Percentiles rank a stretch among this genome's conserved stretches.
Evolutionary conservation across 1,284 basidiomycete genomes (phyloP).

Genomic region (Caloboletus inedulis): DNA sequence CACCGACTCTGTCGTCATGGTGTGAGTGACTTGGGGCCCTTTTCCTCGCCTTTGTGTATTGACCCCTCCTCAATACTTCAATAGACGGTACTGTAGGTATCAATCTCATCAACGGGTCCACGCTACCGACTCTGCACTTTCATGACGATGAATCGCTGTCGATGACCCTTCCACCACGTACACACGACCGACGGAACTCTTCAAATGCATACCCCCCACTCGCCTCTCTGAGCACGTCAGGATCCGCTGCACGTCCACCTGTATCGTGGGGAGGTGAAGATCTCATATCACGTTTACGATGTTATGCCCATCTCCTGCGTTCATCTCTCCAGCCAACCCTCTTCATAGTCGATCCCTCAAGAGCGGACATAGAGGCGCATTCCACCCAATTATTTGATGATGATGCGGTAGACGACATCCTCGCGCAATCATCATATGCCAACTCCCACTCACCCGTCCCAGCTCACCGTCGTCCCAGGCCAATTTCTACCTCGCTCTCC

Average conservation of each 20-base stretch:
- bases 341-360: slow-evolving; percentile 90
- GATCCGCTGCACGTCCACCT: slow-evolving; percentile 42
- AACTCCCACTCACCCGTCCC: slow-evolving; percentile 81
- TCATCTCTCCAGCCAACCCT: slow-evolving; percentile 78
- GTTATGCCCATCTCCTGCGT: slow-evolving; percentile 73
- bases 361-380: slow-evolving; percentile 87
- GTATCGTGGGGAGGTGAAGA: slow-evolving; percentile 85
- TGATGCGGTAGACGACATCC: slow-evolving; percentile 78
- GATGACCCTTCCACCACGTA: slow-evolving; percentile 52
- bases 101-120: slow-evolving; percentile 87
- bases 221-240: slow-evolving; percentile 39
- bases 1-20: slow-evolving; percentile 85
- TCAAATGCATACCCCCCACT: slow-evolving; percentile 64
- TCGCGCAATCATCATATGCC: slow-evolving; percentile 70
- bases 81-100: slow-evolving; percentile 73
- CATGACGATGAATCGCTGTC: slow-evolving; percentile 94
- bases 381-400: slow-evolving; percentile 77
- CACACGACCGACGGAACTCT: slow-evolving; percentile 28
- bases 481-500: slow-evolving; percentile 45
- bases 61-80: neutral
- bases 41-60: neutral
- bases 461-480: slow-evolving; percentile 71
- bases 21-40: slow-evolving; percentile 49
- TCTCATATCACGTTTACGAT: slow-evolving; percentile 66
- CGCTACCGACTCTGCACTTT: slow-evolving; percentile 89